Base-by-base conservation (phyloP, 495 filamentous ascomycete genomes). In the Lasiosphaeria miniovina region DNA sequence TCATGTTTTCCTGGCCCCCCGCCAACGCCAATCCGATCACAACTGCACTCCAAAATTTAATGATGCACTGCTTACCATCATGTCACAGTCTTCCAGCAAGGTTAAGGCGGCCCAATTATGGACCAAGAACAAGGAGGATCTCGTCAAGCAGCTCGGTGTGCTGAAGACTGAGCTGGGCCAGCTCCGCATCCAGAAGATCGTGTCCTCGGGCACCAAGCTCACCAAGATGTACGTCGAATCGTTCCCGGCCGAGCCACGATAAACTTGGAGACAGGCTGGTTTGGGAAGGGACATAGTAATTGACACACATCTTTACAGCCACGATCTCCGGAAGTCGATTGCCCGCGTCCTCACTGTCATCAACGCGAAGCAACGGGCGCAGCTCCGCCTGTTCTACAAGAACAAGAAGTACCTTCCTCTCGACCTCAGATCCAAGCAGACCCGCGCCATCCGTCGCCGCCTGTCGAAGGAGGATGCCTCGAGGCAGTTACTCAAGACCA, bases 351-450 rank as follows among this genome's bases (percentile, higher is more conserved):
- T 98, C 66, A 99, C 94, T 75, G 86, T 98, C 83, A 96, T 98
- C 88, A 98, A 98, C 86, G 87, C 90, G 77, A 98, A 93, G 85
- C 95, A 98, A 84, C 87, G 94, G 72, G 83, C 91, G 57, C 94
- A 98, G 81, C 90, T 99, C 69, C 93, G 94, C 72, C 81, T 99
- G 65, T 98, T 97, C 88, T 99, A 99, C 86, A 94, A 96, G 85
- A 87, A 86, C 85, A 98, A 97, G 89, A 98, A 97, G 83, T 97
- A 96, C 85, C 80, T 91, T 45, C 93, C 91, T 58, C 90, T 98
- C 69, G 94, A 98, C 77, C 91, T 98, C 80, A 89, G 94, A 75
- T 83, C 91, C 73, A 96, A 98, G 88, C 84, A 90, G 81, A 99
- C 94, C 72, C 91, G 95, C 65, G 94, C 91, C 68, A 91, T 97